These are phyloP conservation scores for Xerocomus spinulosus DNA, from an alignment of 768 basidiomycete species.

Conservation along the genomic window DNA sequence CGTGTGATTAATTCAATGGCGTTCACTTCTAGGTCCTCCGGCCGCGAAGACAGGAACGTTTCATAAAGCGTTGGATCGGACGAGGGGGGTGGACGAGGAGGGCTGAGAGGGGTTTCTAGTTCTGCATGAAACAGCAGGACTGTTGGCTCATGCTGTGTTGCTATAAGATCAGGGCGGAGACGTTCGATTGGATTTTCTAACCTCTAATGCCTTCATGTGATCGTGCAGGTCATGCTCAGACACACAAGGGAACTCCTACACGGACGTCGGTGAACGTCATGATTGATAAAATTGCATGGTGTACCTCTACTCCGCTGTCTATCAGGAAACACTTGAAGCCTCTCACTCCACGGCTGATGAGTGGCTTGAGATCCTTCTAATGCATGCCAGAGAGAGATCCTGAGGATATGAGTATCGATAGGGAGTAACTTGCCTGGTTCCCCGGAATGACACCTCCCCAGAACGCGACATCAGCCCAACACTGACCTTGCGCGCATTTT, in stretches of 20 bases:
- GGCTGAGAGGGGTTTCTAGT: conserved; percentile 42
- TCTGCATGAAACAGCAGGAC: conserved; percentile 93
- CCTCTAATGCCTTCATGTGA: conserved; percentile 76
- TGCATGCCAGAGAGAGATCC: not conserved
- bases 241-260: conserved; percentile 90
- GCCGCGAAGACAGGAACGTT: conserved; percentile 85
- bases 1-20: conserved; percentile 76
- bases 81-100: conserved; percentile 12
- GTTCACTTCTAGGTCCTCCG: conserved; percentile 69
- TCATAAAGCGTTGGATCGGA: conserved; percentile 56
- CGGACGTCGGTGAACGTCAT: conserved; percentile 1
- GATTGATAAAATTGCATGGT: conserved; percentile 15
- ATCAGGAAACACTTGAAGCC: conserved; percentile 98
- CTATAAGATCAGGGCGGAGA: conserved; percentile 9
- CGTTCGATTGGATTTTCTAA: conserved; percentile 23
- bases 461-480: conserved; percentile 72
- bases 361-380: conserved; percentile 68
- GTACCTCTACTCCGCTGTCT: conserved; percentile 90
- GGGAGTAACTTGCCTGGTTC: conserved; percentile 57
- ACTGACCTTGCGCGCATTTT: conserved; percentile 61
- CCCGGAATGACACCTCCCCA: conserved; percentile 92
- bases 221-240: conserved; percentile 57
- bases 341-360: conserved; percentile 77
- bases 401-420: not conserved
- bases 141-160: conserved; percentile 54